Evolutionary conservation across 371 early-diverging fungal genomes (phyloP).

Genomic region (Cokeromyces recurvatus): DNA sequence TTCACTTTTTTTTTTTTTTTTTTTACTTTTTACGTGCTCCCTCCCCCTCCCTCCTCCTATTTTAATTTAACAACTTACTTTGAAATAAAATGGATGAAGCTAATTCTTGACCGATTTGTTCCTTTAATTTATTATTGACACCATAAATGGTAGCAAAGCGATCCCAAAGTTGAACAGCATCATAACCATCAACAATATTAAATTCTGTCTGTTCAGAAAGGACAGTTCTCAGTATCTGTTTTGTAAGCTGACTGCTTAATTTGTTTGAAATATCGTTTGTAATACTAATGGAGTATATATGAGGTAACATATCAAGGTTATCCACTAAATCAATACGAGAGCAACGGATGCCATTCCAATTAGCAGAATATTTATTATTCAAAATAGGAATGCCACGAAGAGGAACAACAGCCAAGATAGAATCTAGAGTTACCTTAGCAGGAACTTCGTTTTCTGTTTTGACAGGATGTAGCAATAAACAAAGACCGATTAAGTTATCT

Average conservation of each 20-base stretch:
- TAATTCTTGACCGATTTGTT: slow-evolving; percentile 37
- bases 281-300: slow-evolving; percentile 22
- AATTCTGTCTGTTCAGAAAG: background rate
- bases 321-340: slow-evolving; percentile 35
- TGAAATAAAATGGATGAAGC: slow-evolving; percentile 39
- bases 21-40: background rate
- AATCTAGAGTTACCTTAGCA: slow-evolving; percentile 7
- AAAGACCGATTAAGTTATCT: slow-evolving; percentile 14
- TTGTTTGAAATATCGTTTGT: background rate
- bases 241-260: too few species aligned
- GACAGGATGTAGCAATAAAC: slow-evolving; percentile 17
- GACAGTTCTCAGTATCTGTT: slow-evolving; percentile 4
- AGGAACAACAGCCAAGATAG: slow-evolving; percentile 37
- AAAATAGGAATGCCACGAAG: slow-evolving; percentile 38
- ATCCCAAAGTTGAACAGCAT: slow-evolving; percentile 37
- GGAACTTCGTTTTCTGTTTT: slow-evolving; percentile 5
- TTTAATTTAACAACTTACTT: slow-evolving; percentile 25
- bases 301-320: slow-evolving; percentile 41
- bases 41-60: too few species aligned
- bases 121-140: slow-evolving; percentile 25
- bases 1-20: background rate
- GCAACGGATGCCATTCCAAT: slow-evolving; percentile 24
- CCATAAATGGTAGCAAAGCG: slow-evolving; percentile 28
- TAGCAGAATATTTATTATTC: background rate
- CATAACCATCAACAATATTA: slow-evolving; percentile 25